Conservation (phyloP, 2,329 filamentous ascomycete genomes). For the Sporothrix protearum region DNA sequence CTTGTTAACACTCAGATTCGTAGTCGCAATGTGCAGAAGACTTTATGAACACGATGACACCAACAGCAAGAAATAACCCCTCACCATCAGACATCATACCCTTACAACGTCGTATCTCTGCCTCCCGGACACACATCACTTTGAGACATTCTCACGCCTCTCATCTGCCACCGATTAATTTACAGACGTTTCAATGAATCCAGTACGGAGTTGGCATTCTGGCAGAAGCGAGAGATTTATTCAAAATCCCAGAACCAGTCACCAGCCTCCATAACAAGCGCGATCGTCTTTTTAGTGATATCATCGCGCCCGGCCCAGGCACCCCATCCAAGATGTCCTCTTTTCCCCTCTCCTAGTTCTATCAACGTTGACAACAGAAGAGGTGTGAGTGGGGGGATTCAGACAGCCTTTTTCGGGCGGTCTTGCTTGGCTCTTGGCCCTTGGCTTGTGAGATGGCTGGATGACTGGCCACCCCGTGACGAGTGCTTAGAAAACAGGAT, state of each 20-base stretch:
- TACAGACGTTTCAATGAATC: neutral
- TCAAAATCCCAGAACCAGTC: neutral
- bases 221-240: neutral
- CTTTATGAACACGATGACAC: neutral
- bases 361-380: neutral
- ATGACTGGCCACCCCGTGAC: neutral
- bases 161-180: neutral
- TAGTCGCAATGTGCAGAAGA: neutral
- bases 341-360: neutral
- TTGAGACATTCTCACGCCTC: neutral
- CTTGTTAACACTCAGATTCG: neutral
- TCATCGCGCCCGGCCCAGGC: neutral
- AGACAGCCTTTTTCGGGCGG: neutral
- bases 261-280: neutral
- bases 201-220: too few relatives aligned
- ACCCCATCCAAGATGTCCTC: slow-evolving; percentile 3
- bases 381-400: neutral
- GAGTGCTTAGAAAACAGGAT: neutral
- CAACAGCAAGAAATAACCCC: neutral
- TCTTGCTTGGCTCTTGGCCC: neutral
- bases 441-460: neutral
- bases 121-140: neutral
- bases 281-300: neutral
- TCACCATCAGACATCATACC: neutral
- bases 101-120: slow-evolving; percentile 4